Conservation (phyloP, 1,139 yeast species). For the Saccharomyces hybrid region DNA sequence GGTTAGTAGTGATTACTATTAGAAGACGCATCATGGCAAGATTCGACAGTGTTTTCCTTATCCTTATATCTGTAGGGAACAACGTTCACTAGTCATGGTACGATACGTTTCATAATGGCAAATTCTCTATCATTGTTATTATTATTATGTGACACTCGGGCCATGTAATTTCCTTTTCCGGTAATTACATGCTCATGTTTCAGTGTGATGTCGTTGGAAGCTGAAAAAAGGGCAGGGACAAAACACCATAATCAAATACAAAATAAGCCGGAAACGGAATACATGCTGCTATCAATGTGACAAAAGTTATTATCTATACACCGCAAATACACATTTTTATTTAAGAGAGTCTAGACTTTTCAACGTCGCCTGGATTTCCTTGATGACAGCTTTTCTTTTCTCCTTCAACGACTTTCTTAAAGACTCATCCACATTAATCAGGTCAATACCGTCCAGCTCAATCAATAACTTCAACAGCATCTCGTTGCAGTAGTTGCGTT, state of each 20-base stretch:
- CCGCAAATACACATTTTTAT: constrained; percentile 1
- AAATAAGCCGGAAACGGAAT: neutral
- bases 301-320: neutral
- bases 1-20: too few relatives aligned
- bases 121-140: neutral
- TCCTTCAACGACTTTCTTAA: constrained; percentile 44
- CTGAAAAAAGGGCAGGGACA: neutral
- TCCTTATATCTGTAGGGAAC: too few relatives aligned
- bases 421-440: constrained; percentile 33
- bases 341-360: constrained; percentile 47
- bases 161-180: neutral
- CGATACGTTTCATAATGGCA: neutral
- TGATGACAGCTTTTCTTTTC: constrained; percentile 52
- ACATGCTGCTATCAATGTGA: neutral
- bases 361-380: constrained; percentile 51
- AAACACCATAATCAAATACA: too few relatives aligned
- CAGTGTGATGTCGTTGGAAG: neutral
- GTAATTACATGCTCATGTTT: neutral
- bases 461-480: constrained; percentile 57
- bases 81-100: too few relatives aligned
- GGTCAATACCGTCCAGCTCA: constrained; percentile 57
- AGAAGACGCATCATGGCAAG: too few relatives aligned
- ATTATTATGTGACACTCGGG: neutral
- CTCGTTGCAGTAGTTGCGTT: constrained; percentile 55
- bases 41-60: too few relatives aligned